These are phyloP conservation scores for Aureobasidium subglaciale DNA, from an alignment of 2,329 filamentous ascomycete genomes.

Conservation along the genomic window DNA sequence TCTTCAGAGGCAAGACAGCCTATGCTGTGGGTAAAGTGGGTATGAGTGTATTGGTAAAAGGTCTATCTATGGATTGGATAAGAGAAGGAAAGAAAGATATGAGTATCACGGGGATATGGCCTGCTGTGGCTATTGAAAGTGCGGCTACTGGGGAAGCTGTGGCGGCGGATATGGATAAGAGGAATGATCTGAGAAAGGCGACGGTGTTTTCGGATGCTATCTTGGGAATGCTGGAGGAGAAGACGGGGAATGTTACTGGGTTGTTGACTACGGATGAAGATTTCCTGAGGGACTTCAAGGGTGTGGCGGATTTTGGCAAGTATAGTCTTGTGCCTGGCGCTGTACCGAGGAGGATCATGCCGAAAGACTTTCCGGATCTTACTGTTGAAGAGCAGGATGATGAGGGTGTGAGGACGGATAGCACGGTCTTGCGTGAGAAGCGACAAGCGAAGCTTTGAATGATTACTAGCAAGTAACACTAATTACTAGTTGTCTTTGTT, in stretches of 20 bases:
- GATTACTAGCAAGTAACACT: too few species aligned
- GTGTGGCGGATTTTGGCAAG: conserved; percentile 62
- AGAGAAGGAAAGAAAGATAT: conserved; percentile 59
- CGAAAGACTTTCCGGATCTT: conserved; percentile 58
- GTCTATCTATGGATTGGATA: conserved; percentile 73
- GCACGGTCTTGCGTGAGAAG: conserved; percentile 34
- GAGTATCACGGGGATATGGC: conserved; percentile 79
- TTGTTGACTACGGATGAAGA: conserved; percentile 71
- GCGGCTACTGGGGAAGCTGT: conserved; percentile 58
- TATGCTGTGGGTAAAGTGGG: conserved; percentile 73
- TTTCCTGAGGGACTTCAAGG: conserved; percentile 59
- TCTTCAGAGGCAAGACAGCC: conserved; percentile 78
- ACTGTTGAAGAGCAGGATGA: conserved; percentile 72
- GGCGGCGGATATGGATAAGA: conserved; percentile 23
- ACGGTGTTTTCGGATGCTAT: conserved; percentile 76
- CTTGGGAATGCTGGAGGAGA: conserved; percentile 59
- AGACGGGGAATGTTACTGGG: conserved; percentile 59
- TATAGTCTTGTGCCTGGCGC: conserved; percentile 63
- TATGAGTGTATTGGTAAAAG: conserved; percentile 77
- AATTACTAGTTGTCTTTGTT: too few species aligned
- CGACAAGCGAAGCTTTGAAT: not conserved
- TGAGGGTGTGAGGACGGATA: conserved; percentile 67
- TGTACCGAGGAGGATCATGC: conserved; percentile 70
- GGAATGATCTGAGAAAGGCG: conserved; percentile 23
- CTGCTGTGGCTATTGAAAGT: conserved; percentile 67